Evolutionary conservation across 208 protist species (phyloP), one percentile per base, ranked within the genome.

Genomic region (Balamuthia mandrillaris): DNA sequence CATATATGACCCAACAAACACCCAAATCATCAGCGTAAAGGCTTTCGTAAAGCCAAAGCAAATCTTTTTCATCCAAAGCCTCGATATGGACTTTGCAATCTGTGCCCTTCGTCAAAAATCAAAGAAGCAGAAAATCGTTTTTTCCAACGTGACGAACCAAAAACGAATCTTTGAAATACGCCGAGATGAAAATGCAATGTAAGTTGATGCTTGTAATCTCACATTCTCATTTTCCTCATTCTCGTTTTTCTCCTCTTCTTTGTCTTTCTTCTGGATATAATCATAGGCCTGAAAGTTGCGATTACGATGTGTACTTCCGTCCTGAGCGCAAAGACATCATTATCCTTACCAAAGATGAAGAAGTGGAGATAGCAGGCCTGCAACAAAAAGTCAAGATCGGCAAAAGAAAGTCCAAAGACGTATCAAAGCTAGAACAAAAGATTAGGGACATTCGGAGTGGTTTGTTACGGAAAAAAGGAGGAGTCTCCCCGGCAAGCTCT

Each of bases 11-110:
- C 42, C 45, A 21, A 41, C 3, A 10, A 89, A 91, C 45, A 87
- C 83, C 37, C 87, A 90, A n/a, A 87, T 58, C 4, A 54, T 91
- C 10, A 68, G 66, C 1, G 72, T 91, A 18, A 91, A 91, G 42
- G 89, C 89, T 6, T 47, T 85, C 27, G 87, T 91, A 14, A 84
- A 82, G 63, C 70, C 52, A 24, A 56, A 72, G 52, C 37, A 72
- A 63, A 85, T 83, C 33, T 91, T 91, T 49, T 91, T 84, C 35
- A 29, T 91, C 1, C 87, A 81, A 16, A 84, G 84, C 2, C 45
- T 88, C 45, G 60, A 68, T 58, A 78, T 90, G 33, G 84, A 90
- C 51, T 88, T 91, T 37, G 65, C 52, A 14, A 52, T 91, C 47
- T 60, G 89, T n/a, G 85, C 70, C 49, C n/a, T n/a, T n/a, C n/a